phyloP scores from a whole-genome alignment of 2,329 filamentous ascomycete species.

The Verticillium tricorpus region DNA sequence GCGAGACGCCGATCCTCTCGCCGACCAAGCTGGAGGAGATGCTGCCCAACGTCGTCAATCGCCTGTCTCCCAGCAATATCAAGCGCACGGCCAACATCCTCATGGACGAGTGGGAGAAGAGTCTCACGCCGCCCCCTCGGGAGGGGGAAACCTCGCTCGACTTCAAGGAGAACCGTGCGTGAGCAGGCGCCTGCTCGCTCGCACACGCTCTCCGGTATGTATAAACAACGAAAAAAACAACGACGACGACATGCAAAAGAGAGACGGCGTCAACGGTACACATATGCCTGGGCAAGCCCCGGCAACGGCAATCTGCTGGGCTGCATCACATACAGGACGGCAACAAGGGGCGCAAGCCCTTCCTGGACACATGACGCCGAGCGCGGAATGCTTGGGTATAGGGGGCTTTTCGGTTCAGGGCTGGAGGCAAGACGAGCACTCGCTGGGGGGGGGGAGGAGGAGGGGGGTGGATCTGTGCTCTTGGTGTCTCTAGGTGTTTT shows the following conservation, averaged over 20 bases:
- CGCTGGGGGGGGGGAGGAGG: neutral
- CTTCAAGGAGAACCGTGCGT: constrained; percentile 12
- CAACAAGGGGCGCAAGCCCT: neutral
- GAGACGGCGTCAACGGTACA: neutral
- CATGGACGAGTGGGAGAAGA: constrained; percentile 90
- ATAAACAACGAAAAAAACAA: neutral
- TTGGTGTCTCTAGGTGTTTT: neutral
- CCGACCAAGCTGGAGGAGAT: constrained; percentile 48
- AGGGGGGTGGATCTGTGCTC: neutral
- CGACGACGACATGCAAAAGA: neutral
- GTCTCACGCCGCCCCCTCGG: constrained; percentile 49
- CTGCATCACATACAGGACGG: neutral
- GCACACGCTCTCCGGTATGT: neutral
- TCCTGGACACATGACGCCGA: neutral
- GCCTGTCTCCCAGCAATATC: constrained; percentile 69
- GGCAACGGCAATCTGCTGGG: neutral
- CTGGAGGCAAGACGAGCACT: neutral
- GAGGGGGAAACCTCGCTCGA: constrained; percentile 12
- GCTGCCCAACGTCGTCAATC: constrained; percentile 67
- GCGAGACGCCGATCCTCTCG: constrained; percentile 17
- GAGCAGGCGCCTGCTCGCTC: neutral
- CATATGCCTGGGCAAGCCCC: neutral
- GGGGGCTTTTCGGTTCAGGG: neutral
- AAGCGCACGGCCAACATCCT: constrained; percentile 79
- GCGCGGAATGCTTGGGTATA: neutral